Conservation (phyloP, 768 basidiomycete genomes). For the Boletellus sp. region DNA sequence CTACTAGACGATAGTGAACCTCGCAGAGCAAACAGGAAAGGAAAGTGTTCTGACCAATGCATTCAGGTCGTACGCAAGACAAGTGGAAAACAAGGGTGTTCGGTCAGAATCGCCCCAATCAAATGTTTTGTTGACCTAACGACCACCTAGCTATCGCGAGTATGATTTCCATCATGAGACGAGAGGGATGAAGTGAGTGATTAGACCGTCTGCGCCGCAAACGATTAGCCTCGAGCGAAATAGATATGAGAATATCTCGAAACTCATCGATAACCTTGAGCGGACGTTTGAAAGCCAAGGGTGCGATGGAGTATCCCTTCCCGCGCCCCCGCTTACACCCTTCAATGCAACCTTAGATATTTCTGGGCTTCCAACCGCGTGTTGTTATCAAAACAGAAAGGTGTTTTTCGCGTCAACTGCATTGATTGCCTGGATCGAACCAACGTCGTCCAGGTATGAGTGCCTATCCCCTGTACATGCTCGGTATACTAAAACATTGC, state of each 20-base stretch:
- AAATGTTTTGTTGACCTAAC: not conserved
- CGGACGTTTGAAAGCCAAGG: conserved; percentile 78
- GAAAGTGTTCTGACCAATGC: conserved; percentile 77
- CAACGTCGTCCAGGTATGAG: conserved; percentile 81
- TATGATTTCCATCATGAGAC: conserved; percentile 96
- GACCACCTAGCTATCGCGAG: conserved; percentile 55
- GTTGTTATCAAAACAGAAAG: conserved; percentile 76
- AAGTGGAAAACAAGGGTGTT: conserved; percentile 51
- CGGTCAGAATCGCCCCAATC: conserved; percentile 40
- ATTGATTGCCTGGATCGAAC: conserved; percentile 95
- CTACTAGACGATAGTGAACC: conserved; percentile 72
- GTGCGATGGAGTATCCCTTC: conserved; percentile 33
- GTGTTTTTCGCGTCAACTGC: conserved; percentile 88
- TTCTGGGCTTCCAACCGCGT: conserved; percentile 74
- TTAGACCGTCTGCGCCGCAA: not conserved
- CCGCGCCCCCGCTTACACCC: not conserved
- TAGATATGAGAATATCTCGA: conserved; percentile 88
- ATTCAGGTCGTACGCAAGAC: conserved; percentile 66
- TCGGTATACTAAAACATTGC: conserved; percentile 4
- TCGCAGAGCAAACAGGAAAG: conserved; percentile 88
- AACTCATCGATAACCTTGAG: conserved; percentile 67
- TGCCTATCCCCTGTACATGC: not conserved
- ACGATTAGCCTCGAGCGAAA: conserved; percentile 3
- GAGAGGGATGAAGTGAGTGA: conserved; percentile 84
- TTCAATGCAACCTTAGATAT: conserved; percentile 46